Percentiles rank a stretch among this genome's conserved stretches.
phyloP scores from a whole-genome alignment of 306 rosid genomes.

The Malus sylvestris region DNA sequence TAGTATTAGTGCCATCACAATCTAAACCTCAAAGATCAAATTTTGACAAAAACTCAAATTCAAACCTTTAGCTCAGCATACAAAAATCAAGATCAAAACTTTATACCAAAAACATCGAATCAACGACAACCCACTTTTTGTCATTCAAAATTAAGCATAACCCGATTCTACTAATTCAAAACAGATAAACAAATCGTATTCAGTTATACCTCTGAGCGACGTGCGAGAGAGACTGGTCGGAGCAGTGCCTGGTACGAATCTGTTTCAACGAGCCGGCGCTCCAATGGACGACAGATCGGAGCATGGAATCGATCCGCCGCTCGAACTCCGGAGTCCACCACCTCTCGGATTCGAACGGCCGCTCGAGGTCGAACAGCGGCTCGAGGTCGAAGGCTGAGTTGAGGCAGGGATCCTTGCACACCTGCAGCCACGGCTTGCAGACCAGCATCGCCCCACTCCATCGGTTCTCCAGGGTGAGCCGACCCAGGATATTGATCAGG shows the following conservation, averaged over 20 bases:
- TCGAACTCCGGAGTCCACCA: slow-evolving; percentile 71
- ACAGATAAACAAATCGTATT: not conserved
- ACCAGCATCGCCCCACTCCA: slow-evolving; percentile 69
- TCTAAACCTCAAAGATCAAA: not conserved
- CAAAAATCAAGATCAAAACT: not conserved
- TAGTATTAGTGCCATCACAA: not conserved
- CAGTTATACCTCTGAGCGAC: slow-evolving; percentile 56
- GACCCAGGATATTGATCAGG: slow-evolving; percentile 62
- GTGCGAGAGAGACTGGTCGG: slow-evolving; percentile 47
- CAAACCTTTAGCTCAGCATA: not conserved
- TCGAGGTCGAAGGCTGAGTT: slow-evolving; percentile 60
- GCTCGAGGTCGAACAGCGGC: slow-evolving; percentile 50
- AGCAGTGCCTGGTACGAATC: slow-evolving; percentile 68
- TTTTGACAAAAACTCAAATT: too few relatives aligned
- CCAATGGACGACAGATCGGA: slow-evolving; percentile 57
- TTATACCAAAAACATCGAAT: not conserved
- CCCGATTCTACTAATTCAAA: not conserved
- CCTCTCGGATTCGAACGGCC: slow-evolving; percentile 36
- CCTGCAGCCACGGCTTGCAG: slow-evolving; percentile 70
- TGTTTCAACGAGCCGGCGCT: slow-evolving; percentile 37
- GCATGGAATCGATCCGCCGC: slow-evolving; percentile 64
- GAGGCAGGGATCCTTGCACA: slow-evolving; percentile 58
- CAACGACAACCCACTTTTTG: not conserved
- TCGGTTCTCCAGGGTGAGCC: slow-evolving; percentile 56
- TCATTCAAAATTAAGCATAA: not conserved